Evolutionary conservation across 495 filamentous ascomycete species (phyloP), one percentile per base, ranked within the genome.

Genomic region (Neurospora terricola): DNA sequence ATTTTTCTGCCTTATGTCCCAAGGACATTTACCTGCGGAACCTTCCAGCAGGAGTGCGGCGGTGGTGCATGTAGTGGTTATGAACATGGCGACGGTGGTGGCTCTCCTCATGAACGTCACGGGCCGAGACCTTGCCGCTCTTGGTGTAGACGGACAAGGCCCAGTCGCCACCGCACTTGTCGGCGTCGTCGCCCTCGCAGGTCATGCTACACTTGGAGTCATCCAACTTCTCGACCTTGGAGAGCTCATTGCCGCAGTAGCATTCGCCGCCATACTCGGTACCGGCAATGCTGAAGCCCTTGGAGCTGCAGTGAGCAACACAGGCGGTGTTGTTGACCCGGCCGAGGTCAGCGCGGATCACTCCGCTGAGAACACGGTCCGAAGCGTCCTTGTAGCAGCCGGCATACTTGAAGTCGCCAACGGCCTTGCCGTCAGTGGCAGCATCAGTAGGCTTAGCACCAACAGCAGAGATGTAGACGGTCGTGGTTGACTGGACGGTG

Each of bases 191-290:
- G 69, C 86, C 86, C 38, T 82, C 80, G 78, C 86, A 88, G 2
- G 78, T 72, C 76, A 82, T 83, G 71, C 71, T 76, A 80, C 86
- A 88, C 69, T 74, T 71, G 5, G 69, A 76, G 7, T 86, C 86
- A 59, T 79, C 83, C n/a, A 86, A 70, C 73, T 81, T 77, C 73
- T 80, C 78, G 38, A 78, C 79, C 39, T 75, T 77, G 12, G 73
- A 78, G 38, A 87, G 76, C 23, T 73, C 73, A 75, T 88, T 88
- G 40, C 87, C 89, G 78, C 90, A 92, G 79, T 87, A 91, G 81
- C 90, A 92, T 77, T 90, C 85, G 66, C 84, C 85, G 71, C 85
- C 88, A 72, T 90, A 91, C 80, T 93, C 89, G 23, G 90, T 85
- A 48, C 91, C 91, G 69, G 87, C 87, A 77, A 87, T 86, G 74